Conservation (phyloP, 345 rosid species). For the Erucastrum elatum region DNA sequence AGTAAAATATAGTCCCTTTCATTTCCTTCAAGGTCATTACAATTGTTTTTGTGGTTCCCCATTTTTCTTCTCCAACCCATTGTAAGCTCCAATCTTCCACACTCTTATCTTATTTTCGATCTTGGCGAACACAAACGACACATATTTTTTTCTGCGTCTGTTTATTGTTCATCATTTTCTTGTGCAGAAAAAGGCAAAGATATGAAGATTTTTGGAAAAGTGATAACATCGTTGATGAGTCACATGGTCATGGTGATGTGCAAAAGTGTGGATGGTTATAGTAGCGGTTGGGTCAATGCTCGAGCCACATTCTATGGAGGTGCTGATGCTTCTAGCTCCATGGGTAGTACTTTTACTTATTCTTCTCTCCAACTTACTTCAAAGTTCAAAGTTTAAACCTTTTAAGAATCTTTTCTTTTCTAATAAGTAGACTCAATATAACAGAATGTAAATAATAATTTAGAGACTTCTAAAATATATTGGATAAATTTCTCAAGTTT, state of each 20-base stretch:
- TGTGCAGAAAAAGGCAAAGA: constrained; percentile 11
- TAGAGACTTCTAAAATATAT: not conserved
- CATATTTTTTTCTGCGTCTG: not conserved
- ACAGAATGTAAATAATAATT: not conserved
- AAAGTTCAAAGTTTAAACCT: not conserved
- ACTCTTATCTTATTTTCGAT: not conserved
- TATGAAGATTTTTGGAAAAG: constrained; percentile 27
- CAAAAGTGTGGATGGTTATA: constrained; percentile 39
- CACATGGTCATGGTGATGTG: constrained; percentile 16
- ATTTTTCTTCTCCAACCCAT: constrained; percentile 15
- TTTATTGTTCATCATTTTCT: not conserved
- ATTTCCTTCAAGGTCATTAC: not conserved
- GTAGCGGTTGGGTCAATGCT: constrained; percentile 62
- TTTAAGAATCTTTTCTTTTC: not conserved
- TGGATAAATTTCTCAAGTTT: not conserved
- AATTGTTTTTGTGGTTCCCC: not conserved
- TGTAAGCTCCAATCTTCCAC: constrained; percentile 19
- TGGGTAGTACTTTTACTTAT: constrained; percentile 46
- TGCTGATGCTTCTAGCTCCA: constrained; percentile 80
- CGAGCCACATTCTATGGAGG: constrained; percentile 82
- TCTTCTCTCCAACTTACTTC: constrained; percentile 2
- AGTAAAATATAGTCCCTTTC: not conserved
- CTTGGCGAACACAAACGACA: not conserved
- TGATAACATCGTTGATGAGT: constrained; percentile 24
- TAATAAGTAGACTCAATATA: not conserved